These are phyloP conservation scores for Chaetomium tenue DNA, from an alignment of 495 filamentous ascomycete genomes.

Conservation along the genomic window DNA sequence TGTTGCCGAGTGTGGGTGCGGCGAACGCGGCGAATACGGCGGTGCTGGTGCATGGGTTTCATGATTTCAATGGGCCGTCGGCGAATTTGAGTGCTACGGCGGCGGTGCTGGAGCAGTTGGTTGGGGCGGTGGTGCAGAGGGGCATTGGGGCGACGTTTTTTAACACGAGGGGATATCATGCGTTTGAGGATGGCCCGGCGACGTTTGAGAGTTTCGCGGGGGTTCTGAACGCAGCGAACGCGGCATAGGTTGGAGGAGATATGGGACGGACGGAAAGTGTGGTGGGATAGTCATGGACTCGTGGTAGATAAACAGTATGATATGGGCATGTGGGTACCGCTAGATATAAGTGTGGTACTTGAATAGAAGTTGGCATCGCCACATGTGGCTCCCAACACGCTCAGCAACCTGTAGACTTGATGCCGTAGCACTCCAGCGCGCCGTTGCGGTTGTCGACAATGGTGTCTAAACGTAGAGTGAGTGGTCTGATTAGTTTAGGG, in stretches of 20 bases:
- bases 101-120: conserved; percentile 6
- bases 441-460: conserved; percentile 32
- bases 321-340: too few relatives aligned
- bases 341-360: not conserved
- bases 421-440: conserved; percentile 25
- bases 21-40: not conserved
- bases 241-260: not conserved
- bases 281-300: not conserved
- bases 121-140: conserved; percentile 16
- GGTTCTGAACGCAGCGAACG: conserved; percentile 2
- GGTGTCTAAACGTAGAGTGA: conserved; percentile 18
- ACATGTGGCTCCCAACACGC: not conserved
- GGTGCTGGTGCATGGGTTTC: conserved; percentile 23
- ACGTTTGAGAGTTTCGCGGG: conserved; percentile 11
- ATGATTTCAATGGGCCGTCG: conserved; percentile 17
- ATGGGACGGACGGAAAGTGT: not conserved
- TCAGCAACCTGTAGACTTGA: conserved; percentile 22
- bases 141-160: conserved; percentile 20
- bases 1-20: conserved; percentile 7
- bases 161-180: conserved; percentile 20
- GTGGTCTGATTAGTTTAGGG: not conserved
- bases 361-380: not conserved
- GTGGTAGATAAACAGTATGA: not conserved
- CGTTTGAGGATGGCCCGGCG: conserved; percentile 18
- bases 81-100: conserved; percentile 8